Evolutionary conservation across 805 yeast genomes (phyloP), one percentile per base, ranked within the genome.

Genomic region (Candida gorgasii): DNA sequence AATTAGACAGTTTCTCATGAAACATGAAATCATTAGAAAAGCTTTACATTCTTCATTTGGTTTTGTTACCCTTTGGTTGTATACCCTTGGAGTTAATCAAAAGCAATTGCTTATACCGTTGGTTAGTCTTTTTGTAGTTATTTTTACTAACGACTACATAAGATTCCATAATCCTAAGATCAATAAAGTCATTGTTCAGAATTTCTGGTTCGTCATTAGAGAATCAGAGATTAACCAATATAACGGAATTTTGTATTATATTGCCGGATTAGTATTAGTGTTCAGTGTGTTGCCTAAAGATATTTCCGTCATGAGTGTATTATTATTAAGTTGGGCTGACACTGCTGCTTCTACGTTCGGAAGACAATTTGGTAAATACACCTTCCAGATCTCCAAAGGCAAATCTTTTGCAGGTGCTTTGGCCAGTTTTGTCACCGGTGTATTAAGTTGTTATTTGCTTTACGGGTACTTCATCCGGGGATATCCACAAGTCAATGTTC

Each of bases 321-420:
- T 89, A 50, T 69, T 92, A 39, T 75, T 93, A 48, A 86, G 97
- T 57, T 93, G 98, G 98, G 89, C 96, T 4, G 99, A 93, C 59
- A 89, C 98, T 8, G 92, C 97, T 2, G 99, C 99, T 2, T 88
- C 97, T 3, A 88, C 97, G 0, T 66, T 90, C 57, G 99, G 99
- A 29, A 76, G 99, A 51, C 78, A 77, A 42, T 92, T 68, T 61
- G 98, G 98, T 7, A 76, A 85, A 54, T 74, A 84, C 49, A 88
- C 97, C 6, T 95, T 95, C 30, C 81, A 84, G 56, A 62, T 92
- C 15, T 75, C 84, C 5, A 72, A 76, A 47, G 79, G 80, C 48
- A 93, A 93, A 63, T 86, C 96, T 2, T 68, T 93, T 35, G 96
- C 97, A 1, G 99, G 99, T 0, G 84, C 93, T 1, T 40, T 82